Evolutionary conservation across 78 protist species (phyloP), one percentile per base, ranked within the genome.

Genomic region (Dictyostelium citrinum): DNA sequence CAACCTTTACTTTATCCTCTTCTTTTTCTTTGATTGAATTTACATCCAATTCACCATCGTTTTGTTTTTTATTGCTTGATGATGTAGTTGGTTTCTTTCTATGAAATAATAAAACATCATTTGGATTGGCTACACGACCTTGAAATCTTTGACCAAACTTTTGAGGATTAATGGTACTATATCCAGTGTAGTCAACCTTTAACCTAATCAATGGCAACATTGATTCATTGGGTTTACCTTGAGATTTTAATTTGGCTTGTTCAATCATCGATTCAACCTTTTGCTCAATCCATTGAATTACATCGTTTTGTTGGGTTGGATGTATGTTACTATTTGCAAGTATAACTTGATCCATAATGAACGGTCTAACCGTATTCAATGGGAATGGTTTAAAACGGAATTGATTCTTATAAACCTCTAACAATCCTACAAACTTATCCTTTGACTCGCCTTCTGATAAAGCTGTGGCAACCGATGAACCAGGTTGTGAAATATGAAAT

Each of bases 391-490:
- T 74, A 46, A 97, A 20, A 11, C 90, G 20, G 67, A 81, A 97
- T 64, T 67, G 29, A 4, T 81, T 81, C 8, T 95, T 83, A 43
- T 8, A 11, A 6, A 98, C 93, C 12, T 95, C 93, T 3, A 98
- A 76, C 0, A 98, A 41, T 33, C 97, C 98, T 0, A 95, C 95
- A 81, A 94, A 95, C 94, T 99, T 99, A 20, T 92, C 97, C 72
- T 61, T 82, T 6, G 98, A 39, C 70, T 99, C 99, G 22, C 96
- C 98, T 45, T 77, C 98, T 20, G 55, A 20, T 16, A 98, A 96
- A 2, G 99, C 90, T 12, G 99, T 97, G 2, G 97, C 98, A 0
- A 98, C 95, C 5, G 98, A 76, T 0, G 99, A 97, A 27, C 99
- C 99, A 1, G 99, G 99, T 78, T 99, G 99, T 3, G 84, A 33